These are phyloP conservation scores for Onygenales sp. DNA, from an alignment of 2,329 filamentous ascomycete species.

Conservation along the genomic window DNA sequence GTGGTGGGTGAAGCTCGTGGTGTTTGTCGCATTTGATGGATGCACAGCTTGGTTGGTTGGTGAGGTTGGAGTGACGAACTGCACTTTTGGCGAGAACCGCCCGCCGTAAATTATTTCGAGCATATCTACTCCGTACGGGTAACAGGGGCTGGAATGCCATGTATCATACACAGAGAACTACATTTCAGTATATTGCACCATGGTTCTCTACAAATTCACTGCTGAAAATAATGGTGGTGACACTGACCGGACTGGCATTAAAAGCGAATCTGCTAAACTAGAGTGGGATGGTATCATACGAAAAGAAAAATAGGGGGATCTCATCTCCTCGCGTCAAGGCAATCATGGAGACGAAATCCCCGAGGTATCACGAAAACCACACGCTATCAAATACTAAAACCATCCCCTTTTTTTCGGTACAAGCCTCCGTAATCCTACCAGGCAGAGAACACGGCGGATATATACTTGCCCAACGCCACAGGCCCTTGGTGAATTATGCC, in stretches of 20 bases:
- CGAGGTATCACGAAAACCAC: constrained; percentile 1
- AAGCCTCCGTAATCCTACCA: neutral
- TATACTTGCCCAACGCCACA: neutral
- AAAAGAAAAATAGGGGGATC: neutral
- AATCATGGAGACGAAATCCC: neutral
- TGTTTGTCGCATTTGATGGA: too few species aligned
- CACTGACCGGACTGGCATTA: neutral
- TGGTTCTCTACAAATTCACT: too few species aligned
- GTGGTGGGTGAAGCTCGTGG: too few species aligned
- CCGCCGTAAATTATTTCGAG: too few species aligned
- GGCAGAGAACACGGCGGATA: neutral
- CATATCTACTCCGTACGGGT: too few species aligned
- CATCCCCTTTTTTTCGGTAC: neutral
- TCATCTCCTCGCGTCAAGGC: neutral
- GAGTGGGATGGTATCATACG: neutral
- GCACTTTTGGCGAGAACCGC: too few species aligned
- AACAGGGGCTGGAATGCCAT: too few species aligned
- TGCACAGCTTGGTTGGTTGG: too few species aligned
- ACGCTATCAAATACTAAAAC: neutral
- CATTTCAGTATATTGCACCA: too few species aligned
- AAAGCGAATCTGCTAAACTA: neutral
- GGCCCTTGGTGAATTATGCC: neutral
- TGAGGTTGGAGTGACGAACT: too few species aligned
- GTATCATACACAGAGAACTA: too few species aligned
- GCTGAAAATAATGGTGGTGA: neutral